Percentiles rank a stretch among this genome's conserved stretches.
phyloP scores from a whole-genome alignment of 2,329 filamentous ascomycete species.

The Sporothrix humicola region DNA sequence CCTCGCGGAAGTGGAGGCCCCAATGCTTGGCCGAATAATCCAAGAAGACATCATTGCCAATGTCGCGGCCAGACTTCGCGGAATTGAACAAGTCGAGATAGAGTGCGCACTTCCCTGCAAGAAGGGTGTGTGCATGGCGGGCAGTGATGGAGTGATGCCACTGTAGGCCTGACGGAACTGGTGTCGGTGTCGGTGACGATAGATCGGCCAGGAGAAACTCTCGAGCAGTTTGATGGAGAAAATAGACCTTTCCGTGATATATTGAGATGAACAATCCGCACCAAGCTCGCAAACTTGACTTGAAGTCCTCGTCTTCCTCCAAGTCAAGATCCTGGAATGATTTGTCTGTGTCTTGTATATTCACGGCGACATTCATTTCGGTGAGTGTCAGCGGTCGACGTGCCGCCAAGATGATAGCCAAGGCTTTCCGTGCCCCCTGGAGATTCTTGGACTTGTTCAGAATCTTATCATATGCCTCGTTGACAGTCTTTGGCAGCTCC shows the following conservation, averaged over 20 bases:
- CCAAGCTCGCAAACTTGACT: slow-evolving; percentile 37
- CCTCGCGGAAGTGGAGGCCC: slow-evolving; percentile 15
- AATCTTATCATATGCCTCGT: slow-evolving; percentile 38
- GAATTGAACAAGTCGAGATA: slow-evolving; percentile 34
- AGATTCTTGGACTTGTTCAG: slow-evolving; percentile 37
- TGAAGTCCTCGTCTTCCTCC: slow-evolving; percentile 38
- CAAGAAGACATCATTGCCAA: neutral
- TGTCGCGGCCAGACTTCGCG: neutral
- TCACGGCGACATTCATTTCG: slow-evolving; percentile 43
- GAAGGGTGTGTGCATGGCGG: slow-evolving; percentile 37
- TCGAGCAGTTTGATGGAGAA: slow-evolving; percentile 45
- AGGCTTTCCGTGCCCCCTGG: slow-evolving; percentile 35
- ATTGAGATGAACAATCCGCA: slow-evolving; percentile 44
- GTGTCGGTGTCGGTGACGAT: neutral
- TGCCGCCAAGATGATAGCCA: slow-evolving; percentile 43
- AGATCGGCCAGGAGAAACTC: slow-evolving; percentile 42
- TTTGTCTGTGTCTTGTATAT: slow-evolving; percentile 27
- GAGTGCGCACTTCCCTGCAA: slow-evolving; percentile 39
- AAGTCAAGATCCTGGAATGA: slow-evolving; percentile 37
- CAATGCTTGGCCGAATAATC: slow-evolving; percentile 30
- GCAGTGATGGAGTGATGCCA: slow-evolving; percentile 39
- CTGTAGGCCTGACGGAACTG: neutral
- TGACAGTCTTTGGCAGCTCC: slow-evolving; percentile 40
- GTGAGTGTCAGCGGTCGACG: slow-evolving; percentile 40
- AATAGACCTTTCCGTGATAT: slow-evolving; percentile 41